Conservation (phyloP, 352 stramenopile species). For the Phytophthora fragariae region DNA sequence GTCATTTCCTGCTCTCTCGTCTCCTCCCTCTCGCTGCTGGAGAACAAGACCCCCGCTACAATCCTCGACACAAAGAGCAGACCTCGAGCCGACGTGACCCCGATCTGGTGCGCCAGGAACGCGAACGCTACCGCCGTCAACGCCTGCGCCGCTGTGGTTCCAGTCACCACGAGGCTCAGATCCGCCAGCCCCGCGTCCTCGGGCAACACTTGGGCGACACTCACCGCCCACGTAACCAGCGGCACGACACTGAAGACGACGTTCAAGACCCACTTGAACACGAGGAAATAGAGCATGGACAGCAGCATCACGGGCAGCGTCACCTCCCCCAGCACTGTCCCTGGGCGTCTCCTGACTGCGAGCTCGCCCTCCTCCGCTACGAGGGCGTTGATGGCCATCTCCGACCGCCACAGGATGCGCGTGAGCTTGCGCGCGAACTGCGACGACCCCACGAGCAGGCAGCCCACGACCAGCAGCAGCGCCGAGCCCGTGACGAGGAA, state of each 20-base stretch:
- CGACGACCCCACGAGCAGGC: constrained; percentile 57
- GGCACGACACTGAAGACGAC: constrained; percentile 61
- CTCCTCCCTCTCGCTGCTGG: constrained; percentile 6
- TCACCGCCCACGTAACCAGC: constrained; percentile 54
- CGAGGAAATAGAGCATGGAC: constrained; percentile 73
- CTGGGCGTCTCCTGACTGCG: constrained; percentile 2
- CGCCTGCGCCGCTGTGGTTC: constrained; percentile 25
- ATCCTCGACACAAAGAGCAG: constrained; percentile 62
- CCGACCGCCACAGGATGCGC: constrained; percentile 61
- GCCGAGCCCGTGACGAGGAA: constrained; percentile 47
- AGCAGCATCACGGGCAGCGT: constrained; percentile 68
- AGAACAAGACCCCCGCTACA: constrained; percentile 53
- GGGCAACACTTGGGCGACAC: constrained; percentile 50
- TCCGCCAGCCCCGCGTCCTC: constrained; percentile 15
- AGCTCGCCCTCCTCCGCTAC: constrained; percentile 27
- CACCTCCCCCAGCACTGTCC: constrained; percentile 41
- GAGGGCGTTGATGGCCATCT: constrained; percentile 60
- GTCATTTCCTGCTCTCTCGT: constrained; percentile 4
- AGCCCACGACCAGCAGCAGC: constrained; percentile 56
- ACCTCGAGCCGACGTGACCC: constrained; percentile 48
- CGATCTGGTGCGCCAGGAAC: constrained; percentile 73
- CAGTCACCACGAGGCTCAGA: constrained; percentile 30
- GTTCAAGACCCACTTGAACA: constrained; percentile 74
- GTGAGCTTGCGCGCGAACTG: constrained; percentile 50
- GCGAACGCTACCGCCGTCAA: constrained; percentile 61